Conservation (phyloP, 1,284 basidiomycete genomes). For the Mycena sp. region DNA sequence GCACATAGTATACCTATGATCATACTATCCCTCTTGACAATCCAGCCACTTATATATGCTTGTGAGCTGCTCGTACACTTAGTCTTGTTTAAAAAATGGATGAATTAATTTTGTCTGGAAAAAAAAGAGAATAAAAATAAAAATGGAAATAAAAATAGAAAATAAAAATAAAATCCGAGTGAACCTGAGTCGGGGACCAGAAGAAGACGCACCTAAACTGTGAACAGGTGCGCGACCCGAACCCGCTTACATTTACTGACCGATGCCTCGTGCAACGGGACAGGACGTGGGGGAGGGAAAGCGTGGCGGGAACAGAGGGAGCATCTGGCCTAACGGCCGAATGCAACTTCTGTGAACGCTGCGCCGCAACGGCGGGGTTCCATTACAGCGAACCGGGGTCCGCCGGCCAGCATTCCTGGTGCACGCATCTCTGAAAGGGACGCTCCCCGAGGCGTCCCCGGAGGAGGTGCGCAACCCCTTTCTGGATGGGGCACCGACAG, state of each 20-base stretch:
- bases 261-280: neutral
- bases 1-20: neutral
- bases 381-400: slow-evolving; percentile 11
- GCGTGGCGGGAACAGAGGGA: neutral
- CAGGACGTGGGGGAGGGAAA: slow-evolving; percentile 9
- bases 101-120: neutral
- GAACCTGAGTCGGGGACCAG: slow-evolving; percentile 15
- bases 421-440: neutral
- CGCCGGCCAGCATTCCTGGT: slow-evolving; percentile 17
- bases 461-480: neutral
- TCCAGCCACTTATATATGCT: neutral
- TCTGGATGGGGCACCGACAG: neutral
- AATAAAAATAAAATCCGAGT: too few species aligned
- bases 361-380: slow-evolving; percentile 9
- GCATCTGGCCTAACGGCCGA: too few species aligned
- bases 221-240: slow-evolving; percentile 13
- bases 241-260: slow-evolving; percentile 3
- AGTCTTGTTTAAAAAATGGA: neutral
- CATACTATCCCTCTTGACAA: neutral
- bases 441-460: neutral
- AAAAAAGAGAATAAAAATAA: too few species aligned
- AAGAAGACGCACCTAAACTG: slow-evolving; percentile 5
- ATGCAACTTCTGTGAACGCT: neutral
- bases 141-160: too few species aligned
- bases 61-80: neutral